Evolutionary conservation across 2,329 filamentous ascomycete genomes (phyloP).

Genomic region (Penicillium olsonii): DNA sequence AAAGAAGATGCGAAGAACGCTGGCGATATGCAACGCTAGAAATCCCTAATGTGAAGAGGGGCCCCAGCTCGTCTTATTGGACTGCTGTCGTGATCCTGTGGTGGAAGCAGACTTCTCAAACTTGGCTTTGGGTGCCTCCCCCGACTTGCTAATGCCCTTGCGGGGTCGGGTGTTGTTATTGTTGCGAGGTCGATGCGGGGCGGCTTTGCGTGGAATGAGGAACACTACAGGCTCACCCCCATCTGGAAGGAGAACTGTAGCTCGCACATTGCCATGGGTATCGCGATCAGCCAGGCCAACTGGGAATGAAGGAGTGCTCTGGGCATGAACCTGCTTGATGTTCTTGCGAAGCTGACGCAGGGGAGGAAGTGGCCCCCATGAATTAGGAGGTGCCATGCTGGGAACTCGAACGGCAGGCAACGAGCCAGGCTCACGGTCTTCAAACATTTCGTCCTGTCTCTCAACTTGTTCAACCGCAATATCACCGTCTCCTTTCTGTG

Average conservation of each 20-base stretch:
- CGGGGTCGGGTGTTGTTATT: slow-evolving; percentile 32
- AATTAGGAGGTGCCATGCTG: slow-evolving; percentile 59
- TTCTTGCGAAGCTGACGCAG: slow-evolving; percentile 45
- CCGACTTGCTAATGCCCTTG: slow-evolving; percentile 34
- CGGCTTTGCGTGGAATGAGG: slow-evolving; percentile 37
- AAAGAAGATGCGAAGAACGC: slow-evolving; percentile 5
- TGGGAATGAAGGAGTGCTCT: slow-evolving; percentile 47
- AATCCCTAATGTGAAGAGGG: neutral
- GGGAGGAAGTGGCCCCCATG: slow-evolving; percentile 59
- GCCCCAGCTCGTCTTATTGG: slow-evolving; percentile 1
- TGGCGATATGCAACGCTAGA: neutral
- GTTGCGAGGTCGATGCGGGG: slow-evolving; percentile 28
- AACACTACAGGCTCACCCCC: slow-evolving; percentile 46
- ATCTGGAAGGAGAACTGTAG: slow-evolving; percentile 52
- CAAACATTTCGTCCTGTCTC: slow-evolving; percentile 78
- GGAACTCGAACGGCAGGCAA: slow-evolving; percentile 72
- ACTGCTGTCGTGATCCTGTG: neutral
- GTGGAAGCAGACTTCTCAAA: slow-evolving; percentile 27
- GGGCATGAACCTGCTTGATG: slow-evolving; percentile 57
- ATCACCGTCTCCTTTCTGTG: slow-evolving; percentile 46
- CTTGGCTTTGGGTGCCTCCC: slow-evolving; percentile 27
- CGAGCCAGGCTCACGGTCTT: slow-evolving; percentile 78
- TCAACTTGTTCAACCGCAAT: slow-evolving; percentile 68
- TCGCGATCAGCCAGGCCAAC: slow-evolving; percentile 44
- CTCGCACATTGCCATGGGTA: slow-evolving; percentile 37